Conservation (phyloP, 306 rosid genomes). For the Lathyrus aphaca region DNA sequence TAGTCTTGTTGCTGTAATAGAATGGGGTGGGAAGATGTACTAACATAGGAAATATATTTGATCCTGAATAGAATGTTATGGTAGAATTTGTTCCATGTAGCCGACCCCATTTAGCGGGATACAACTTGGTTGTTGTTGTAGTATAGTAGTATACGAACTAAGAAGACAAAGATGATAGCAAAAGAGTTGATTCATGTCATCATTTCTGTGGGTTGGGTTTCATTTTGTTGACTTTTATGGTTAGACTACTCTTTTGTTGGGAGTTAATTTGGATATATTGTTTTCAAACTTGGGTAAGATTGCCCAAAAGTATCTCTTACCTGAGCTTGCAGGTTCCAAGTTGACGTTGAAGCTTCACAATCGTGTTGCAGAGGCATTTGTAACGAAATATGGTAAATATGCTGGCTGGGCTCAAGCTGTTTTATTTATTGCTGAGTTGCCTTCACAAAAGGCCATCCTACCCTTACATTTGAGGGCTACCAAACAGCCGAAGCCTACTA, state of each 20-base stretch:
- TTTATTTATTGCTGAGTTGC: conserved; percentile 88
- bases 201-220: background rate
- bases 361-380: conserved; percentile 90
- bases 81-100: too few relatives aligned
- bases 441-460: conserved; percentile 71
- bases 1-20: background rate
- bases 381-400: conserved; percentile 78
- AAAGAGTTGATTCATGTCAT: background rate
- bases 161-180: conserved; percentile 6
- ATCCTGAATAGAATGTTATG: background rate
- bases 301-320: conserved; percentile 80
- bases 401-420: conserved; percentile 99
- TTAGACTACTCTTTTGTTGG: background rate
- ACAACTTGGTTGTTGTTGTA: too few relatives aligned
- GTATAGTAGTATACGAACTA: too few relatives aligned
- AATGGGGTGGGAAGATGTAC: background rate
- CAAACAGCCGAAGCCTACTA: conserved; percentile 45
- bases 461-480: conserved; percentile 53
- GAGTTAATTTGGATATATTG: conserved; percentile 33
- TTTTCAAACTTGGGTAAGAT: conserved; percentile 60
- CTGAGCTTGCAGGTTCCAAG: conserved; percentile 92
- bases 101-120: too few relatives aligned
- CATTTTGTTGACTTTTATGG: conserved; percentile 12
- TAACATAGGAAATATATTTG: background rate
- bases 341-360: conserved; percentile 72